These are phyloP conservation scores for Mortierella sp. DNA, from an alignment of 371 early-diverging fungal species.

Conservation along the genomic window DNA sequence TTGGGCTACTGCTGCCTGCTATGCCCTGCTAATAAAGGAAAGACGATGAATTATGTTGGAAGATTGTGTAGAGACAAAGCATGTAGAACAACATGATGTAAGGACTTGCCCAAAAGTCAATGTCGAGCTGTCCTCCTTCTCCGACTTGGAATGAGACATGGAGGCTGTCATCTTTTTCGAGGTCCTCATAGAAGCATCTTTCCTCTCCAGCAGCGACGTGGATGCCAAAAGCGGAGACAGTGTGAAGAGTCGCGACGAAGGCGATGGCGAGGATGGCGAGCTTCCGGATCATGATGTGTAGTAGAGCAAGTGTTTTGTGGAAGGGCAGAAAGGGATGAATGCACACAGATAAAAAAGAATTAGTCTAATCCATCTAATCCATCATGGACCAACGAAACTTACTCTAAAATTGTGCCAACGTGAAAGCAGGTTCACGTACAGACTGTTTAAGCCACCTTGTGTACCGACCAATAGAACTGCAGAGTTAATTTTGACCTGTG, in stretches of 20 bases:
- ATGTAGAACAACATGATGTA: neutral
- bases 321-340: too few relatives aligned
- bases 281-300: conserved; percentile 26
- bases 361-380: too few relatives aligned
- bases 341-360: too few relatives aligned
- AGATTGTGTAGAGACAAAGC: neutral
- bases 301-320: neutral
- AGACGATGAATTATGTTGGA: neutral
- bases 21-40: neutral
- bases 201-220: conserved; percentile 62
- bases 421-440: too few relatives aligned
- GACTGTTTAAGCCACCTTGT: too few relatives aligned
- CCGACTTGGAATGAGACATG: conserved; percentile 80
- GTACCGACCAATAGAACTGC: too few relatives aligned
- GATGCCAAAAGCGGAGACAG: conserved; percentile 58
- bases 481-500: too few relatives aligned
- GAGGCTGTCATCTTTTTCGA: conserved; percentile 70
- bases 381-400: too few relatives aligned
- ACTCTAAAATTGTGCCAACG: too few relatives aligned
- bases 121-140: conserved; percentile 75
- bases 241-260: conserved; percentile 35
- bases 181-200: conserved; percentile 74
- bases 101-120: conserved; percentile 78
- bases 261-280: conserved; percentile 34
- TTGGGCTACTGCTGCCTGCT: too few relatives aligned